These are phyloP conservation scores for Arctostaphylos glauca DNA, from an alignment of 148 eudicot species.

Conservation along the genomic window DNA sequence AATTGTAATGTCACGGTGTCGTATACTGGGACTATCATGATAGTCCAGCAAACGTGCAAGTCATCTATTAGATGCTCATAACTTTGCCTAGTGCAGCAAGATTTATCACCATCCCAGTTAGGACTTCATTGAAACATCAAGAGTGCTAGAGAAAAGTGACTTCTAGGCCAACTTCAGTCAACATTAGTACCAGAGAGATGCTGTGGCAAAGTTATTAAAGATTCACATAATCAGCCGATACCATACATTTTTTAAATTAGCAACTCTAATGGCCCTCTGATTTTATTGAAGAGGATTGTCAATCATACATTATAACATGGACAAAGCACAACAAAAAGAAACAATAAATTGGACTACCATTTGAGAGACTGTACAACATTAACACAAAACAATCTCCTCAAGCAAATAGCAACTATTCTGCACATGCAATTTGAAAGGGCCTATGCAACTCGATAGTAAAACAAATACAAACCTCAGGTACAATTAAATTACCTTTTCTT, in stretches of 20 bases:
- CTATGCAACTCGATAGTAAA: background rate
- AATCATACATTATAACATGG: background rate
- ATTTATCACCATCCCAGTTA: background rate
- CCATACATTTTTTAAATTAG: background rate
- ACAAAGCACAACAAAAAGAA: background rate
- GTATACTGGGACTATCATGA: background rate
- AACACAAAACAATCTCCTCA: background rate
- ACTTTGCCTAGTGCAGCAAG: background rate
- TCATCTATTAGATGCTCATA: background rate
- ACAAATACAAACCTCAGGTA: background rate
- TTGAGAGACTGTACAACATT: too few relatives aligned
- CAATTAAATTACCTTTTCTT: slow-evolving; percentile 57
- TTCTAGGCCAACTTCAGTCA: background rate
- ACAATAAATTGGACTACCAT: background rate
- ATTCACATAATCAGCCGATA: background rate
- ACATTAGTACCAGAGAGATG: background rate
- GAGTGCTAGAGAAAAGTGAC: background rate
- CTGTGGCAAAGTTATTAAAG: background rate
- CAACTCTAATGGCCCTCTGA: background rate
- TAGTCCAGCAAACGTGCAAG: background rate
- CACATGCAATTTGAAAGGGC: background rate
- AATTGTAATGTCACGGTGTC: background rate
- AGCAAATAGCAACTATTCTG: background rate
- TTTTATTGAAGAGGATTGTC: background rate
- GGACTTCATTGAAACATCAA: slow-evolving; percentile 4